These are phyloP conservation scores for Trichoderma asperelloides DNA, from an alignment of 495 filamentous ascomycete species.

Conservation along the genomic window DNA sequence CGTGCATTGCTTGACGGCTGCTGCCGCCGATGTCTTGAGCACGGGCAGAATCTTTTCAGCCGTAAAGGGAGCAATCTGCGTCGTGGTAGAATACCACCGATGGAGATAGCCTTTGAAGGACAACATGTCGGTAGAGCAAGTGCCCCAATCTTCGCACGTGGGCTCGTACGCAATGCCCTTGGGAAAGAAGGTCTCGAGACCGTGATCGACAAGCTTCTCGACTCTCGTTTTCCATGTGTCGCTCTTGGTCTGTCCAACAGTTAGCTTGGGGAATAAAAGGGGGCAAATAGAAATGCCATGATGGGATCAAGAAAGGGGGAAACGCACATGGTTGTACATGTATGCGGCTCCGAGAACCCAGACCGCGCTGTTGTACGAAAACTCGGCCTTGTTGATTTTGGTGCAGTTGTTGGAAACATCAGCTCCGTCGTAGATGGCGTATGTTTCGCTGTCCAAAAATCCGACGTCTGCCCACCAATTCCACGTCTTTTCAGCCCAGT, in stretches of 20 bases:
- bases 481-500: constrained; percentile 64
- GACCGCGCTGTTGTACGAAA: constrained; percentile 71
- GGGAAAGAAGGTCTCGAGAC: constrained; percentile 51
- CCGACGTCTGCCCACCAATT: constrained; percentile 59
- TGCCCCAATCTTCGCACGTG: constrained; percentile 53
- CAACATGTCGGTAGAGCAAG: constrained; percentile 67
- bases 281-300: background rate
- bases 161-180: constrained; percentile 48
- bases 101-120: constrained; percentile 83
- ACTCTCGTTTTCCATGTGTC: constrained; percentile 52
- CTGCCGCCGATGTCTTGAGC: constrained; percentile 54
- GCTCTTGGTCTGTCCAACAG: constrained; percentile 42
- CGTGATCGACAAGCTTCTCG: constrained; percentile 49
- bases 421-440: constrained; percentile 63
- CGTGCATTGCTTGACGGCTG: constrained; percentile 61
- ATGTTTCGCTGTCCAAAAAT: constrained; percentile 54
- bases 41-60: constrained; percentile 51
- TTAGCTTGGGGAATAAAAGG: background rate
- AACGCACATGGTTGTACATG: constrained; percentile 64
- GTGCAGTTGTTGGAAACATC: constrained; percentile 56
- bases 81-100: constrained; percentile 68
- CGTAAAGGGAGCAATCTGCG: constrained; percentile 63
- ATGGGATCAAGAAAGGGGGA: background rate
- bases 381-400: constrained; percentile 53
- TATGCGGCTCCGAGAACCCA: constrained; percentile 63